Conservation (phyloP, 306 rosid genomes). For the Glycine soja region DNA sequence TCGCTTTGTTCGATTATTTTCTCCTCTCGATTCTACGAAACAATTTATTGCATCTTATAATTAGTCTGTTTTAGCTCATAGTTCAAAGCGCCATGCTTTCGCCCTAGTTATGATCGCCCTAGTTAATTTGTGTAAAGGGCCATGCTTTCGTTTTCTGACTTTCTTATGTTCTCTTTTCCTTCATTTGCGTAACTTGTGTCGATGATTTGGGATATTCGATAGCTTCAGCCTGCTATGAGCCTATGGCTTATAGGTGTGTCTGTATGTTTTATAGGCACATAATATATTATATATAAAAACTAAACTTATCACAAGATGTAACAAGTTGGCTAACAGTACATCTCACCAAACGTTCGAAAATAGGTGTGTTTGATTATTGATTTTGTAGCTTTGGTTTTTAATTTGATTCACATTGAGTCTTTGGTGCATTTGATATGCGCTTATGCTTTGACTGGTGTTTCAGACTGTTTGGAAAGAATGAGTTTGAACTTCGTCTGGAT, state of each 20-base stretch:
- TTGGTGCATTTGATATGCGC: conserved; percentile 25
- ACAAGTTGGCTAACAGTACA: too few relatives aligned
- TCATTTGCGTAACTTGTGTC: background rate
- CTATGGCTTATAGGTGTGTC: conserved; percentile 23
- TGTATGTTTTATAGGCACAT: too few relatives aligned
- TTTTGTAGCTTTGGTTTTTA: conserved; percentile 4
- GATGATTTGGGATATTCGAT: conserved; percentile 41
- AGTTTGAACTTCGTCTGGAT: conserved; percentile 39
- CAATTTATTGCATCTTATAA: conserved; percentile 26
- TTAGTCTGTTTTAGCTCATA: conserved; percentile 34
- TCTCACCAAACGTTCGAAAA: too few relatives aligned
- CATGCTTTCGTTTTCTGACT: background rate
- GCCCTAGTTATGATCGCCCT: conserved; percentile 61
- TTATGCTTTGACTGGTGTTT: conserved; percentile 36
- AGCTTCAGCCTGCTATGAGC: conserved; percentile 19
- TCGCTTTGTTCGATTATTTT: background rate
- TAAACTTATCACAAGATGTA: too few relatives aligned
- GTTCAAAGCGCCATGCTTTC: conserved; percentile 22
- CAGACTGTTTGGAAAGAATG: background rate
- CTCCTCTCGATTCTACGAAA: conserved; percentile 21
- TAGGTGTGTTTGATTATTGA: conserved; percentile 20
- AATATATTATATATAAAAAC: too few relatives aligned
- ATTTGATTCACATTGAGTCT: conserved; percentile 30
- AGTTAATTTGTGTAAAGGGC: conserved; percentile 8
- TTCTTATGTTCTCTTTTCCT: background rate